Conservation (phyloP, 2,329 filamentous ascomycete genomes). For the Cladosporium sp. region DNA sequence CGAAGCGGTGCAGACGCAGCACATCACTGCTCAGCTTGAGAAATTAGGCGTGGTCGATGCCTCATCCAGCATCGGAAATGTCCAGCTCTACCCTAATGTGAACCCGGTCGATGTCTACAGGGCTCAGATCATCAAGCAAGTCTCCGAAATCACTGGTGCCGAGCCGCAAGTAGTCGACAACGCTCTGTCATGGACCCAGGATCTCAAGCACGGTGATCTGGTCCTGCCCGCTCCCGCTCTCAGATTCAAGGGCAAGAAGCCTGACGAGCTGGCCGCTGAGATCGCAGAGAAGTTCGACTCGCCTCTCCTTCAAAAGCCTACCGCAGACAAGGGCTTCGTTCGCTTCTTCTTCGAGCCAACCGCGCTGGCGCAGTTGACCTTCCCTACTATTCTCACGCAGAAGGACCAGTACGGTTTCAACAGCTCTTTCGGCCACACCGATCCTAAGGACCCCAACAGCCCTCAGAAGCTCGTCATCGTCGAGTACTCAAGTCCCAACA, state of each 20-base stretch:
- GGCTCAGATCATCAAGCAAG: constrained; percentile 66
- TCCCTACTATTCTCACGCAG: constrained; percentile 65
- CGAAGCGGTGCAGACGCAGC: not conserved
- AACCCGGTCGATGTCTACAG: constrained; percentile 81
- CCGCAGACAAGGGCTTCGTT: constrained; percentile 64
- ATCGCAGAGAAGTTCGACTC: constrained; percentile 56
- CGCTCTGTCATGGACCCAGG: constrained; percentile 72
- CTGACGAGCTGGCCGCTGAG: constrained; percentile 53
- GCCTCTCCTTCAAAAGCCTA: constrained; percentile 67
- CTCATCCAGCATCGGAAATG: constrained; percentile 21
- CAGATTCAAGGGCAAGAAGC: constrained; percentile 64
- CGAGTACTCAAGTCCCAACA: constrained; percentile 83
- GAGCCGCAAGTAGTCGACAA: constrained; percentile 68
- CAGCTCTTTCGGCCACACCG: constrained; percentile 54
- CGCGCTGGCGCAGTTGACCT: constrained; percentile 60
- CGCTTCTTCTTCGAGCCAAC: constrained; percentile 76
- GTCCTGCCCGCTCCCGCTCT: constrained; percentile 76
- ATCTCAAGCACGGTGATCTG: constrained; percentile 78
- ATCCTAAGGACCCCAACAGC: constrained; percentile 56
- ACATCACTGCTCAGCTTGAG: constrained; percentile 28
- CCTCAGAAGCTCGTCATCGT: constrained; percentile 67
- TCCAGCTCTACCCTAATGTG: constrained; percentile 53
- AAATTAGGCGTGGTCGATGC: constrained; percentile 26
- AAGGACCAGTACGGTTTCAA: constrained; percentile 62
- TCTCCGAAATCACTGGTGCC: constrained; percentile 66